Evolutionary conservation across 2,329 filamentous ascomycete species (phyloP).

Genomic region (Microcyclospora tardicrescens): DNA sequence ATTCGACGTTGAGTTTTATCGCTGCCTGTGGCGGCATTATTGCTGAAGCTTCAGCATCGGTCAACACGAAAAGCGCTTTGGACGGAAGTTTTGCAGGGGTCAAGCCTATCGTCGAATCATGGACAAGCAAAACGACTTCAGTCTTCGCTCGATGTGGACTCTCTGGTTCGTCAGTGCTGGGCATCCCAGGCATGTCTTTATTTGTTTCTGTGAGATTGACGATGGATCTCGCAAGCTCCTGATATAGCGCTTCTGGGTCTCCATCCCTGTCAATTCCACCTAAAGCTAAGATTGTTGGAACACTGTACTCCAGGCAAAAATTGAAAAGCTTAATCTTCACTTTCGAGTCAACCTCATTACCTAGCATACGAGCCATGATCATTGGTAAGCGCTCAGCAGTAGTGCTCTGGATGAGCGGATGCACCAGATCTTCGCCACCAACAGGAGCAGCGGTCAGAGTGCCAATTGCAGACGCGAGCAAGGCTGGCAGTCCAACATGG

Average conservation of each 20-base stretch:
- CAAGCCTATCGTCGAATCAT: conserved; percentile 70
- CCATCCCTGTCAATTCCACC: conserved; percentile 44
- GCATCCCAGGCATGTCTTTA: conserved; percentile 24
- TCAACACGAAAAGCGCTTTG: conserved; percentile 66
- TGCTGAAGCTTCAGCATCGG: conserved; percentile 61
- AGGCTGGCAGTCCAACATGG: conserved; percentile 71
- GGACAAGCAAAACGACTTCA: conserved; percentile 59
- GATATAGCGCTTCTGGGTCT: conserved; percentile 47
- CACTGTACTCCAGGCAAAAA: conserved; percentile 74
- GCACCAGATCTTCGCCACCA: conserved; percentile 54
- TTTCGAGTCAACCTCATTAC: conserved; percentile 85
- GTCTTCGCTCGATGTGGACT: conserved; percentile 22
- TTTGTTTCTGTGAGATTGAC: conserved; percentile 27
- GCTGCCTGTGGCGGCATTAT: conserved; percentile 52
- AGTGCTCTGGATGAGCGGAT: conserved; percentile 39
- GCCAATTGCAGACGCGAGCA: conserved; percentile 65
- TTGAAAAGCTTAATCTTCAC: conserved; percentile 81
- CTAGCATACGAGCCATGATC: conserved; percentile 79
- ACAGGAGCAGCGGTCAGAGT: conserved; percentile 45
- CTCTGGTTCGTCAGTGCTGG: conserved; percentile 5
- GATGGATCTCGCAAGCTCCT: conserved; percentile 65
- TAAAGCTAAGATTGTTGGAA: conserved; percentile 69
- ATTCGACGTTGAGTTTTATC: conserved; percentile 50
- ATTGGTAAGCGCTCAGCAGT: conserved; percentile 43
- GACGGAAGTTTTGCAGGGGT: conserved; percentile 66